Evolutionary conservation across 768 basidiomycete species (phyloP).

Genomic region (Boletus reticuloceps): DNA sequence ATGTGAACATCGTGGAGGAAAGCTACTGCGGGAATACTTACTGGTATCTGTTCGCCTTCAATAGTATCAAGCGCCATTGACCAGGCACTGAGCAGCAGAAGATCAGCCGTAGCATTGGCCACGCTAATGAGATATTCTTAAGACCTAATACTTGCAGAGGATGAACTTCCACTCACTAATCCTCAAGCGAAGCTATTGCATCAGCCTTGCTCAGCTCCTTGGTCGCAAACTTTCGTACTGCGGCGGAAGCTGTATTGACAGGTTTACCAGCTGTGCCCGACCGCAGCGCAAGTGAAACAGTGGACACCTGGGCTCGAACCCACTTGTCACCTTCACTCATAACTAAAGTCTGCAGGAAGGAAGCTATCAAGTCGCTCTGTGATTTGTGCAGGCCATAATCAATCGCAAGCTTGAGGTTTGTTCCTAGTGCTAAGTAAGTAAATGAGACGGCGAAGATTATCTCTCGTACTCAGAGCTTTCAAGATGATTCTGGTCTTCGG

Average conservation of each 20-base stretch:
- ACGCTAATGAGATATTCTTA: conserved; percentile 45
- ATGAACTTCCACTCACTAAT: conserved; percentile 66
- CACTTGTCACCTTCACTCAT: conserved; percentile 96
- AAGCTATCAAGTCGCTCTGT: conserved; percentile 83
- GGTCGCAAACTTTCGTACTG: conserved; percentile 86
- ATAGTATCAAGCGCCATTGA: conserved; percentile 56
- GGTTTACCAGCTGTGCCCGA: conserved; percentile 68
- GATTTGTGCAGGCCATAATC: conserved; percentile 81
- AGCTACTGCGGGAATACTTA: conserved; percentile 33
- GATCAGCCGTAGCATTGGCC: conserved; percentile 85
- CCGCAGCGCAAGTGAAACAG: conserved; percentile 67
- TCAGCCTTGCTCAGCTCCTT: conserved; percentile 78
- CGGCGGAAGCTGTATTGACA: conserved; percentile 67
- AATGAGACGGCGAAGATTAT: conserved; percentile 73
- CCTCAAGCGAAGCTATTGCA: conserved; percentile 79
- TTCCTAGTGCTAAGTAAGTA: conserved; percentile 66
- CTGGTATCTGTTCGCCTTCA: conserved; percentile 68
- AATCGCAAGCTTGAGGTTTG: conserved; percentile 89
- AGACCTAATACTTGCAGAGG: background rate
- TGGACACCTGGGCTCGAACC: conserved; percentile 70
- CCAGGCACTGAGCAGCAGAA: conserved; percentile 84
- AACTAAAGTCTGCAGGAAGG: conserved; percentile 90
- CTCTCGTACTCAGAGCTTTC: conserved; percentile 69
- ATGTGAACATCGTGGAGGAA: background rate
- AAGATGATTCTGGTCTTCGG: conserved; percentile 67